Evolutionary conservation across 306 rosid genomes (phyloP).

Genomic region (Acacia confusa): DNA sequence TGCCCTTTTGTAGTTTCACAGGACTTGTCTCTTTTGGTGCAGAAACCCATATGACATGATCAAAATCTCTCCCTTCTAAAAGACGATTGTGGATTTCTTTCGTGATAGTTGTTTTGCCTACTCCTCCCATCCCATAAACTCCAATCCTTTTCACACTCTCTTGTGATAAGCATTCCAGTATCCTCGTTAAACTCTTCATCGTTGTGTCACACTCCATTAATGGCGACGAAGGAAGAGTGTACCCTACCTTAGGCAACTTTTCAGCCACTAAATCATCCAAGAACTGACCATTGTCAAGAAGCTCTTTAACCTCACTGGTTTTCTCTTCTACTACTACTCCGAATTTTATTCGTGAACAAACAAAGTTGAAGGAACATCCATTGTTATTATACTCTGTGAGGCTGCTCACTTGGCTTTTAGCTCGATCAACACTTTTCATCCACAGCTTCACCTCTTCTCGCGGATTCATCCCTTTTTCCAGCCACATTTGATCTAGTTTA

Average conservation of each 20-base stretch:
- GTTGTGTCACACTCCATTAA: not conserved
- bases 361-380: not conserved
- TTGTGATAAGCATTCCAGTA: not conserved
- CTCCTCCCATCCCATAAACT: slow-evolving; percentile 6
- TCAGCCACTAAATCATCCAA: not conserved
- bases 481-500: not conserved
- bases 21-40: not conserved
- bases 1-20: not conserved
- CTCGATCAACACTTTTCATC: not conserved
- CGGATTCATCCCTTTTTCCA: not conserved
- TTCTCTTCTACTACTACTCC: not conserved
- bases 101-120: not conserved
- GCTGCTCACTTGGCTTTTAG: not conserved
- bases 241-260: not conserved
- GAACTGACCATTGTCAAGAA: not conserved
- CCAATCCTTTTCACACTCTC: not conserved
- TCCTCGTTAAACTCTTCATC: not conserved
- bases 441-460: not conserved
- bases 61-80: slow-evolving; percentile 1
- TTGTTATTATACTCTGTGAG: not conserved
- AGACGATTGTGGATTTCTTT: not conserved
- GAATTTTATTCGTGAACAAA: not conserved
- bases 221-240: not conserved
- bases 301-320: not conserved
- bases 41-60: not conserved